These are phyloP conservation scores for Phylloboletellus chloephorus DNA, from an alignment of 1,284 basidiomycete genomes.

Conservation along the genomic window DNA sequence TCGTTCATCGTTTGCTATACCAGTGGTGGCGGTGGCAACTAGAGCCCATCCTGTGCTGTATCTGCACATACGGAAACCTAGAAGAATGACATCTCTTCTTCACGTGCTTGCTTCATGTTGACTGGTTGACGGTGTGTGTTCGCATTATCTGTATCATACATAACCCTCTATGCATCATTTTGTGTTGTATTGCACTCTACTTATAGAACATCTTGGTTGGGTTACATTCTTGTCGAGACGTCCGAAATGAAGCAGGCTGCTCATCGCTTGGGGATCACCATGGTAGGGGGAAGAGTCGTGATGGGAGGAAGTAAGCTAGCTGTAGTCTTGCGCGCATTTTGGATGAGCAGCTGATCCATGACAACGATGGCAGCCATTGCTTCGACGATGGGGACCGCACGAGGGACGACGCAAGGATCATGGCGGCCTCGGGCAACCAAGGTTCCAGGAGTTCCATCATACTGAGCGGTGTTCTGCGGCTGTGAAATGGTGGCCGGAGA, in stretches of 20 bases:
- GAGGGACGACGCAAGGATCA: slow-evolving; percentile 97
- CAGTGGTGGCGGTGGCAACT: slow-evolving; percentile 80
- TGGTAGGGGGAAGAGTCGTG: slow-evolving; percentile 82
- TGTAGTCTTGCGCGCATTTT: slow-evolving; percentile 75
- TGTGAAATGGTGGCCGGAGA: slow-evolving; percentile 97
- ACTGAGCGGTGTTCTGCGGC: slow-evolving; percentile 85
- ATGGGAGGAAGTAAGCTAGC: slow-evolving; percentile 66
- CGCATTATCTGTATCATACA: slow-evolving; percentile 14
- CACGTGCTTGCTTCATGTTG: not conserved
- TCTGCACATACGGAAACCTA: slow-evolving; percentile 25
- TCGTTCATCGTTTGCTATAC: not conserved
- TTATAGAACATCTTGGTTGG: not conserved
- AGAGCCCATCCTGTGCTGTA: slow-evolving; percentile 57
- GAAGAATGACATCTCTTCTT: slow-evolving; percentile 27
- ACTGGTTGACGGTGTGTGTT: not conserved
- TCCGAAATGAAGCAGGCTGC: not conserved
- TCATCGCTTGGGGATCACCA: slow-evolving; percentile 53
- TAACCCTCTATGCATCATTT: slow-evolving; percentile 11
- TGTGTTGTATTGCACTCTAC: slow-evolving; percentile 5
- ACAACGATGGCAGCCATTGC: slow-evolving; percentile 95
- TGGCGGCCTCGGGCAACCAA: slow-evolving; percentile 91
- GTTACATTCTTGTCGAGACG: slow-evolving; percentile 9
- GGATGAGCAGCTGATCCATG: slow-evolving; percentile 88
- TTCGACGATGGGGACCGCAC: slow-evolving; percentile 97
- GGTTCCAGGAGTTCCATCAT: slow-evolving; percentile 84